phyloP scores from a whole-genome alignment of 768 basidiomycete species.

The Kwoniella heveanensis region DNA sequence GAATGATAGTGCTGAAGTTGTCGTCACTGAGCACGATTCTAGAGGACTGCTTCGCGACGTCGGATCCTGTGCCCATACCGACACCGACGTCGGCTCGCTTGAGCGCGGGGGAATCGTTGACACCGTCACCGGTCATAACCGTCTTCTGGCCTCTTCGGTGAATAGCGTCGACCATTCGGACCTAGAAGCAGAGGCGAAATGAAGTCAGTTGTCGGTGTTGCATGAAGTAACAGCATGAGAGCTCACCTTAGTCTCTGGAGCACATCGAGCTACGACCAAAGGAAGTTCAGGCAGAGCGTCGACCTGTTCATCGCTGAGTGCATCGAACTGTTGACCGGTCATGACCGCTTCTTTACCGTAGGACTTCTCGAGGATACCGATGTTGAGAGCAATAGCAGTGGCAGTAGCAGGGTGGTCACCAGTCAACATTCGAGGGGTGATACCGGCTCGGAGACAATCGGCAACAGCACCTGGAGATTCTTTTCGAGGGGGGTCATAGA shows the following conservation, averaged over 20 bases:
- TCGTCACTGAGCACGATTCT: constrained; percentile 69
- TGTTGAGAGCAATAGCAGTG: constrained; percentile 61
- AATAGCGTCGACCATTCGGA: constrained; percentile 61
- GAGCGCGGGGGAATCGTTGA: constrained; percentile 66
- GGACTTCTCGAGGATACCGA: constrained; percentile 59
- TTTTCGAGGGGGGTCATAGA: constrained; percentile 64
- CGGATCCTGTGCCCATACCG: constrained; percentile 65
- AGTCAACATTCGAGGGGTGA: constrained; percentile 62
- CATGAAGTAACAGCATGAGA: neutral
- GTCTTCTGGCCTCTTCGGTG: constrained; percentile 63
- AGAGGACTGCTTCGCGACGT: constrained; percentile 67
- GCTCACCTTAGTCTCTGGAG: constrained; percentile 57
- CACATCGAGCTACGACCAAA: constrained; percentile 66
- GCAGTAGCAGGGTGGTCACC: constrained; percentile 65
- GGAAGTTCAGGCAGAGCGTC: constrained; percentile 61
- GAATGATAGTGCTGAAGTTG: constrained; percentile 68
- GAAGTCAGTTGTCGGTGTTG: constrained; percentile 24
- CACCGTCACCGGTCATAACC: constrained; percentile 65
- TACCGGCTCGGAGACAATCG: constrained; percentile 62
- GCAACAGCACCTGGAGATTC: constrained; percentile 63
- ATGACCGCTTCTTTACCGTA: constrained; percentile 52
- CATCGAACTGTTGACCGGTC: constrained; percentile 62
- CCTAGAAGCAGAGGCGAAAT: constrained; percentile 55
- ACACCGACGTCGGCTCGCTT: constrained; percentile 66
- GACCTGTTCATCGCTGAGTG: constrained; percentile 62